Percentiles rank a stretch among this genome's conserved stretches.
These are phyloP conservation scores for Neonectria sp. DNA, from an alignment of 2,329 filamentous ascomycete species.

Conservation along the genomic window DNA sequence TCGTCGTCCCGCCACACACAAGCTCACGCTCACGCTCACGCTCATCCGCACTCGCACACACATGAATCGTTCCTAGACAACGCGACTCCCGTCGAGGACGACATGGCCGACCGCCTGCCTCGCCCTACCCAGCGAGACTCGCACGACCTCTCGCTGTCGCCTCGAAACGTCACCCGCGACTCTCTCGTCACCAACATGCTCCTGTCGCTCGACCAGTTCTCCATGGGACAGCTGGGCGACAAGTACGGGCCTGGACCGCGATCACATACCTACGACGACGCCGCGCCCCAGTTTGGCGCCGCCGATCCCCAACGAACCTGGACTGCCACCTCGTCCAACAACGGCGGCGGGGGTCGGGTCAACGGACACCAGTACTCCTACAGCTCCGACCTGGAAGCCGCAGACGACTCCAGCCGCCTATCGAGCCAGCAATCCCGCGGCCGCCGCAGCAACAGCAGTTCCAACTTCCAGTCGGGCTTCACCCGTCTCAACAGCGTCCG, in stretches of 20 bases:
- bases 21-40: background rate
- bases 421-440: constrained; percentile 66
- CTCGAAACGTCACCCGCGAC: constrained; percentile 84
- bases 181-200: constrained; percentile 98
- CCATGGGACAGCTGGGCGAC: constrained; percentile 61
- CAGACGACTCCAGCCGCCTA: constrained; percentile 67
- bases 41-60: constrained; percentile 15
- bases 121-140: constrained; percentile 69
- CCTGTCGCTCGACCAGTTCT: constrained; percentile 89
- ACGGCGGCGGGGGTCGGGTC: constrained; percentile 42
- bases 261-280: constrained; percentile 48
- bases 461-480: constrained; percentile 75
- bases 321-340: constrained; percentile 44
- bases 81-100: constrained; percentile 49
- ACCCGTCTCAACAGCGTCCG: constrained; percentile 76
- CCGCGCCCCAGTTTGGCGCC: constrained; percentile 43
- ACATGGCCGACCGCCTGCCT: constrained; percentile 46
- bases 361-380: constrained; percentile 65
- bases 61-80: constrained; percentile 51
- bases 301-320: constrained; percentile 54
- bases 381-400: constrained; percentile 73
- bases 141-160: constrained; percentile 88
- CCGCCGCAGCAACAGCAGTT: constrained; percentile 85
- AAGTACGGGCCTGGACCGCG: constrained; percentile 45
- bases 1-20: constrained; percentile 35